Conservation (phyloP, 768 basidiomycete genomes). For the Mycena rosella region DNA sequence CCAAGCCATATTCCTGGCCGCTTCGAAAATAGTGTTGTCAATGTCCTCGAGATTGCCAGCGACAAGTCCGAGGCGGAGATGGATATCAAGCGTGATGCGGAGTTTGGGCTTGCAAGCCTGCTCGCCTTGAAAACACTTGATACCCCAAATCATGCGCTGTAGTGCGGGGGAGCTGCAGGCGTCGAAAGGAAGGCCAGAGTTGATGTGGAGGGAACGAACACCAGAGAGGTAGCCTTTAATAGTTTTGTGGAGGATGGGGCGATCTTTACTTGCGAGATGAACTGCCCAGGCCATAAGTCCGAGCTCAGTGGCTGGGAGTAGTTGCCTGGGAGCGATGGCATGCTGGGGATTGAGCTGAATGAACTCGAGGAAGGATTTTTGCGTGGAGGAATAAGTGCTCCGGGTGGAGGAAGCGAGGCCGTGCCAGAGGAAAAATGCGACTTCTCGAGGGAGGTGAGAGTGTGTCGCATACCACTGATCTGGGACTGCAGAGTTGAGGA, state of each 20-base stretch:
- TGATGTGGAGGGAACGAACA: slow-evolving; percentile 9
- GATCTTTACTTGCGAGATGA: no score
- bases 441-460: no score
- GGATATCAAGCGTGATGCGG: not conserved
- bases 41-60: not conserved
- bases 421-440: no score
- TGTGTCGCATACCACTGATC: no score
- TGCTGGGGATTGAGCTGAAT: no score
- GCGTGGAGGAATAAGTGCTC: no score
- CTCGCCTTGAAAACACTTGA: not conserved
- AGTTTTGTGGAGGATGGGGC: not conserved
- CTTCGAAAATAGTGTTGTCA: not conserved
- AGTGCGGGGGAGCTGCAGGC: not conserved
- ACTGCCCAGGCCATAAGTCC: not conserved
- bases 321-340: not conserved
- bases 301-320: not conserved
- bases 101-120: not conserved
- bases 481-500: no score
- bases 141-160: not conserved
- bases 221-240: slow-evolving; percentile 5
- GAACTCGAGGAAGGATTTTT: no score
- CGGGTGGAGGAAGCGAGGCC: no score
- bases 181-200: slow-evolving; percentile 6
- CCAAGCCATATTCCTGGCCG: not conserved
- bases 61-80: not conserved